Evolutionary conservation across 1,284 basidiomycete genomes (phyloP).

Genomic region (Neonothopanus nambi): DNA sequence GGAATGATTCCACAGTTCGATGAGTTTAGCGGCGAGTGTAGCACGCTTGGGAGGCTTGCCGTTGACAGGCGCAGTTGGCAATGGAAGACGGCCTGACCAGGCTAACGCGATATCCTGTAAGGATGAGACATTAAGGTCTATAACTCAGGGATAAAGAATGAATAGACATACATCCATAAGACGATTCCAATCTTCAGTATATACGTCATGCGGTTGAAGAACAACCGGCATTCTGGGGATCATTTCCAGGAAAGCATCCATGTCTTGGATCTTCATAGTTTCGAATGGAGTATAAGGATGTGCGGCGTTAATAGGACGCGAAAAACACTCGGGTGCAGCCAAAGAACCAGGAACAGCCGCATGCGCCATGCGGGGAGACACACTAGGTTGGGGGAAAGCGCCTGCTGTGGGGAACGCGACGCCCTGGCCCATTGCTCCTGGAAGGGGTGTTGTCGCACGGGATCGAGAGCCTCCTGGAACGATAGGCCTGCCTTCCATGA

Average conservation of each 20-base stretch:
- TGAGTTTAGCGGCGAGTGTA: conserved; percentile 60
- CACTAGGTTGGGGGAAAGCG: conserved; percentile 33
- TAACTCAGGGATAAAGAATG: conserved; percentile 2
- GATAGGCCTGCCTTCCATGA: conserved; percentile 51
- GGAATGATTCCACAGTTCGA: conserved; percentile 74
- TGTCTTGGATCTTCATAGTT: conserved; percentile 66
- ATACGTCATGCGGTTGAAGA: conserved; percentile 75
- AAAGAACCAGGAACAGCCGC: conserved; percentile 41
- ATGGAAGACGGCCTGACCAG: conserved; percentile 72
- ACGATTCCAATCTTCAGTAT: conserved; percentile 73
- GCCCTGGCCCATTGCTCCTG: conserved; percentile 1
- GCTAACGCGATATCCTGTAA: conserved; percentile 65
- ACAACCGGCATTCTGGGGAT: conserved; percentile 70
- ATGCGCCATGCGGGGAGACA: conserved; percentile 20
- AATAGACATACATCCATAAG: conserved; percentile 60
- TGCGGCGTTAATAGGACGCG: conserved; percentile 63
- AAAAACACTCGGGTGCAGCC: conserved; percentile 67
- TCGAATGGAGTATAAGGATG: conserved; percentile 71
- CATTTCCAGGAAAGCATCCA: conserved; percentile 68
- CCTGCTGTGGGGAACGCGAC: conserved; percentile 9
- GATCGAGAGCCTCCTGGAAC: conserved; percentile 38
- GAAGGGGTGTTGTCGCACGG: conserved; percentile 17
- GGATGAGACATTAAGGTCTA: conserved; percentile 12
- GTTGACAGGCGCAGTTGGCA: conserved; percentile 47
- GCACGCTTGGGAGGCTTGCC: conserved; percentile 57